Evolutionary conservation across 2,329 filamentous ascomycete species (phyloP), one percentile per base, ranked within the genome.

Genomic region (Fusarium scirpi): DNA sequence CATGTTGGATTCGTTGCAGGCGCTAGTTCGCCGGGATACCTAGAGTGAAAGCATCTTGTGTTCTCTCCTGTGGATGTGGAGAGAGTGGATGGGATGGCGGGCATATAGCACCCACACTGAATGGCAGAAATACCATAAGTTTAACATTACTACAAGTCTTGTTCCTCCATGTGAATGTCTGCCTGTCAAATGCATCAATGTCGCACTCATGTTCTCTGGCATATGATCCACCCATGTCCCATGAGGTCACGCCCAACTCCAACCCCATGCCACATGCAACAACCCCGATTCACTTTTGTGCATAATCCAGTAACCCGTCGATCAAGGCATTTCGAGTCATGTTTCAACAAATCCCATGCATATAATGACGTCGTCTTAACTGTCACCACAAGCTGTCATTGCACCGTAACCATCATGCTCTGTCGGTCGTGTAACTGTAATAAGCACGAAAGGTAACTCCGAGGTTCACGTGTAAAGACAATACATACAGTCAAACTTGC

Each of bases 121-220:
- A 79, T 78, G 77, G 77, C 77, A 79, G 76, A 65, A 79, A 79
- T 78, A 79, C 76, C 77, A 79, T 78, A 78, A 78, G 61, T 65
- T 67, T 68, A 52, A 68, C 40, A 60, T 27, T 59, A 53, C 30
- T 59, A 53, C 30, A 25, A 41, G 16, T 38, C 18, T 38, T n/a
- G 34, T 38, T 12, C 32, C n/a, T 12, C 2, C 5, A 32, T 32
- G 46, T 62, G 51, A 48, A 49, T 47, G 13, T 47, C 5, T 9
- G 34, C 18, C 40, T 32, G 18, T 32, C 40, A 46, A 25, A 27
- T n/a, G 18, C 54, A 22, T 41, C 45, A 53, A 67, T 48, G 66
- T 70, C 62, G 22, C 66, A 70, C 25, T 72, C 61, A 74, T 73
- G 71, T 40, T 46, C 56, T 43, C 9, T 54, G 62, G 67, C 72